These are phyloP conservation scores for Emydomyces testavorans DNA, from an alignment of 2,329 filamentous ascomycete genomes.

Conservation along the genomic window DNA sequence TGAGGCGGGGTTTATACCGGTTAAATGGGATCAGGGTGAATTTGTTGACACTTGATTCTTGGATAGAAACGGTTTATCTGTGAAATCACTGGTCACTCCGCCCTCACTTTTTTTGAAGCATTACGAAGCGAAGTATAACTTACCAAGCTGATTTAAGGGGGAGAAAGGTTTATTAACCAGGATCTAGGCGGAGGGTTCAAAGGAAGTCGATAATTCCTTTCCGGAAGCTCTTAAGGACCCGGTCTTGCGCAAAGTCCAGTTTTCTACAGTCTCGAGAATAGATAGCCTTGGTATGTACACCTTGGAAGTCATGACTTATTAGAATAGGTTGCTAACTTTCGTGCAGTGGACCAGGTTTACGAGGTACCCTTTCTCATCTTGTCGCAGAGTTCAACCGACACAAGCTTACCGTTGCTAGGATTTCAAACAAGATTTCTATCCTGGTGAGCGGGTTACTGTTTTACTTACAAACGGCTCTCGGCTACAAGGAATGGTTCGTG, in stretches of 20 bases:
- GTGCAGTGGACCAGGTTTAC: slow-evolving; percentile 39
- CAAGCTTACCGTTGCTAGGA: slow-evolving; percentile 32
- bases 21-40: background rate
- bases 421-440: slow-evolving; percentile 84
- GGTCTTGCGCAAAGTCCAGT: slow-evolving; percentile 81
- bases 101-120: slow-evolving; percentile 84
- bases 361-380: slow-evolving; percentile 31
- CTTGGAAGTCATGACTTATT: background rate
- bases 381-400: background rate
- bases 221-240: slow-evolving; percentile 84
- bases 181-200: slow-evolving; percentile 59
- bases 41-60: slow-evolving; percentile 9
- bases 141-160: background rate
- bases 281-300: slow-evolving; percentile 57
- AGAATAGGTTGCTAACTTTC: background rate
- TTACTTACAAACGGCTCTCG: slow-evolving; percentile 57
- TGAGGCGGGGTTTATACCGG: background rate
- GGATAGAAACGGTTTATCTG: slow-evolving; percentile 76
- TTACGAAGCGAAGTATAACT: slow-evolving; percentile 72
- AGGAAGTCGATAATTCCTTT: slow-evolving; percentile 82
- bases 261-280: slow-evolving; percentile 76
- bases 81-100: slow-evolving; percentile 87
- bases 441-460: slow-evolving; percentile 71
- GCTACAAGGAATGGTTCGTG: slow-evolving; percentile 62
- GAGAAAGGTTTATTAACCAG: slow-evolving; percentile 2